phyloP scores from a whole-genome alignment of 176 grass and related monocot genomes.

The Urochloa ruziziensis region DNA sequence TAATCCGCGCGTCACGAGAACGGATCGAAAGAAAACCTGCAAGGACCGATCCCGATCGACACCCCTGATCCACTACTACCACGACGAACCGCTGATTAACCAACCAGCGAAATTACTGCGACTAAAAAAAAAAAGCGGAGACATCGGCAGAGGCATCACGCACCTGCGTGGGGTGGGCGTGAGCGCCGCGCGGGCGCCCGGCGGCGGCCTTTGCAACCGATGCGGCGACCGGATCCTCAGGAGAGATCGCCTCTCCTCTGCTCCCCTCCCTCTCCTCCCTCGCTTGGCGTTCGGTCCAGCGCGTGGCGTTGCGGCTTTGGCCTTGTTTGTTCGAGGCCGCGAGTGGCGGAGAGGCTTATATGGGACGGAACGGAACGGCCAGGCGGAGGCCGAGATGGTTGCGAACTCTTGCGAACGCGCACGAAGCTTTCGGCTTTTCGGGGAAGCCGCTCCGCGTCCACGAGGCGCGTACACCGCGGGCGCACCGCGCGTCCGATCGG shows the following conservation, averaged over 20 bases:
- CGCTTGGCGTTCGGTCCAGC: not conserved
- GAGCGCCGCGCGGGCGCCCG: not conserved
- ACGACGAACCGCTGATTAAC: not conserved
- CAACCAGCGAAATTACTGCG: not conserved
- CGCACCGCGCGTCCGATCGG: not conserved
- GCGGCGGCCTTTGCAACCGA: slow-evolving; percentile 6
- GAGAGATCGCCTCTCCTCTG: not conserved
- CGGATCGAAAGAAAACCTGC: not conserved
- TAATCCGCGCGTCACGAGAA: not conserved
- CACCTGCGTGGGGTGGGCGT: slow-evolving; percentile 22
- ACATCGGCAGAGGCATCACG: not conserved
- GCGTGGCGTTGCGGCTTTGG: not conserved
- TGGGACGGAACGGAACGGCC: not conserved
- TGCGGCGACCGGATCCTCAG: not conserved
- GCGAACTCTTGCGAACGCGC: slow-evolving; percentile 31
- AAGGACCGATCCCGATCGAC: not conserved
- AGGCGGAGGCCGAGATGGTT: not conserved
- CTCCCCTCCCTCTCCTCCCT: not conserved
- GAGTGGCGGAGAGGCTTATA: not conserved
- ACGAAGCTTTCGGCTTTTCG: not conserved
- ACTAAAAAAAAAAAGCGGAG: not conserved
- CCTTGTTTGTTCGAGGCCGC: not conserved
- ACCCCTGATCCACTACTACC: not conserved
- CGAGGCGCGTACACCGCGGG: not conserved
- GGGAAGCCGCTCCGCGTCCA: not conserved